Conservation (phyloP, 2,329 filamentous ascomycete genomes). For the Chaetomium olivaceum region DNA sequence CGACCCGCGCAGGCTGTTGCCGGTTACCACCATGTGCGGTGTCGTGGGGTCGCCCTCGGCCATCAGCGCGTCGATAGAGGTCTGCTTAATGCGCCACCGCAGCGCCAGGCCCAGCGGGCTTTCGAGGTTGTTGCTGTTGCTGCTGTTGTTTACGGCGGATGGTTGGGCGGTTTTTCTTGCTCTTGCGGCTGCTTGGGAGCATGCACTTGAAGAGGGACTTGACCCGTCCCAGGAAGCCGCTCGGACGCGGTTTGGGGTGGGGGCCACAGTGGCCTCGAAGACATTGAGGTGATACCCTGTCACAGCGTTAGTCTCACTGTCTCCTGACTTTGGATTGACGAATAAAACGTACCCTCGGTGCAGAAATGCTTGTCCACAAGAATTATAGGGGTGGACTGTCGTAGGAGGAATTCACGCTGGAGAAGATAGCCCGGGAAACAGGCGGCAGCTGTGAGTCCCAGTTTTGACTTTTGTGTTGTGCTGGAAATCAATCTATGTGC, state of each 20-base stretch:
- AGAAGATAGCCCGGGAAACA: background rate
- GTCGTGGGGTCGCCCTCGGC: background rate
- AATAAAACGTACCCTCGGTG: background rate
- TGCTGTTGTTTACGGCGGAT: no score
- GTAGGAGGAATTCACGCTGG: background rate
- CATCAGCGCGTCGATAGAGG: background rate
- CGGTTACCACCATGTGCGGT: background rate
- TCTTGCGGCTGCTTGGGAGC: background rate
- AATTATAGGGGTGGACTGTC: background rate
- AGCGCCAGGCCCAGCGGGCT: background rate
- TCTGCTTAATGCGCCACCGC: background rate
- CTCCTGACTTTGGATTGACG: background rate
- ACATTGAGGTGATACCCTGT: background rate
- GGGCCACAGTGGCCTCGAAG: background rate
- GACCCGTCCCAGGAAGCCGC: background rate
- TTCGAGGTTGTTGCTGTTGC: no score
- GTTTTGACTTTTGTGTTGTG: background rate
- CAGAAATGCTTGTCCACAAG: background rate
- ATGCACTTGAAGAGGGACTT: background rate
- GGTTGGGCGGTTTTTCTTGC: background rate
- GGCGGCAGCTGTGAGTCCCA: background rate
- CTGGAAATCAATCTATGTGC: background rate
- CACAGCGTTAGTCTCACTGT: background rate
- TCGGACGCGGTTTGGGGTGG: background rate
- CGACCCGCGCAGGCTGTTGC: background rate